Base-by-base conservation (phyloP, 148 eudicot genomes). In the Amaranthus palmeri region DNA sequence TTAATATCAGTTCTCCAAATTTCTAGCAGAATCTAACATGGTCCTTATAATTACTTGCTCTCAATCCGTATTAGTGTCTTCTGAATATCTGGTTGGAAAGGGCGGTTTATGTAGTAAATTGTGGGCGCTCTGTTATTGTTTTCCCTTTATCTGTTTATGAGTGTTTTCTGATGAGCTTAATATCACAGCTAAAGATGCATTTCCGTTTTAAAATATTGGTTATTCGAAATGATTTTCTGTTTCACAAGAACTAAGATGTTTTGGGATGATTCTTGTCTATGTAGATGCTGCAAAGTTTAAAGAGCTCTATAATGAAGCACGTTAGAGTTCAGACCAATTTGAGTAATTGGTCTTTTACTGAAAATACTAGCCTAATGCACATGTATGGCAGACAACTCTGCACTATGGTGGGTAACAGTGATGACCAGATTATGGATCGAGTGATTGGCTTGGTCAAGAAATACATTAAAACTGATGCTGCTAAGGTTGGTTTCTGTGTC, bases 371-470 rank as follows among this genome's bases (percentile, higher is more conserved):
- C 54, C 54, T 65, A 10, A 49, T 69, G 4, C 55, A 40, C 61
- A 75, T 42, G 67, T 55, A 75, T 49, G 68, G 65, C 59, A 76
- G 77, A 74, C 85, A 48, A 57, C 45, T 89, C 44, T 83, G 84
- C 74, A 78, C 82, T 59, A 61, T 77, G 2, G 40, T 65, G 4
- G 68, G 45, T 69, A 55, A 79, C 68, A 55, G 68, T 81, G 72
- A 66, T 70, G 83, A 82, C 68, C 76, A 81, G 62, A 74, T 88
- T 52, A 77, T 74, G 79, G 79, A 75, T 67, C 82, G 84, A 69
- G 92, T 90, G 53, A 79, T 90, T 65, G 60, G 65, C 58, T 75
- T 90, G 76, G 92, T 88, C 36, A 85, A 86, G 81, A 84, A 85
- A 66, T 90, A 83, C 73, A 84, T 83, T 71, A 81, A 76, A 71